A percentile compares a stretch with the other conserved stretches of the same genome.
Conservation (phyloP, 495 filamentous ascomycete species). For the Aspergillus coremiiformis region DNA sequence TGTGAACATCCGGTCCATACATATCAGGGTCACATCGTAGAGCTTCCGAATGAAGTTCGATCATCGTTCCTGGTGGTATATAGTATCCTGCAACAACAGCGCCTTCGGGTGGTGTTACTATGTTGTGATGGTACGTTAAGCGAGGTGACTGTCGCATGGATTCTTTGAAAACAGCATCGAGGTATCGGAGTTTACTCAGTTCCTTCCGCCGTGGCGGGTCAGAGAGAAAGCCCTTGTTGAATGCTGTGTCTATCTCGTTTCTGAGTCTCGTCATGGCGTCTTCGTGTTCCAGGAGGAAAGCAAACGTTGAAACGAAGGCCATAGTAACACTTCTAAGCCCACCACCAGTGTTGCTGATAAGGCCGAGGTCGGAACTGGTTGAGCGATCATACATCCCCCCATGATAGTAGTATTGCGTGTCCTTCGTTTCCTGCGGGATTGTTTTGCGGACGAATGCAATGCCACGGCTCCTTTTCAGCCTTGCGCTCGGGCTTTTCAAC, state of each 20-base stretch:
- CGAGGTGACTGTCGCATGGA: conserved; percentile 23
- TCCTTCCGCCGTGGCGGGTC: conserved; percentile 8
- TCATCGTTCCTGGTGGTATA: conserved; percentile 19
- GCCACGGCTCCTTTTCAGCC: conserved; percentile 8
- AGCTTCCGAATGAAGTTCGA: conserved; percentile 19
- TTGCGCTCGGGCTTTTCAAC: conserved; percentile 2
- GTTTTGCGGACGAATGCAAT: not conserved
- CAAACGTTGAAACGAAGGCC: conserved; percentile 7
- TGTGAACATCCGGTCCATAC: conserved; percentile 41
- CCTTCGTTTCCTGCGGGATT: not conserved
- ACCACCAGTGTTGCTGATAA: not conserved
- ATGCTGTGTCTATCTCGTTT: conserved; percentile 10
- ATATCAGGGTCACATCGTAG: conserved; percentile 26
- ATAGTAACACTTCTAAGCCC: not conserved
- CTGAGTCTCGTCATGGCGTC: conserved; percentile 1
- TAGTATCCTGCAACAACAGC: conserved; percentile 12
- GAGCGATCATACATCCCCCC: not conserved
- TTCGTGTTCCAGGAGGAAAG: conserved; percentile 3
- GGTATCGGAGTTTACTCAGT: conserved; percentile 8
- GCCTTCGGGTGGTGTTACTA: conserved; percentile 16
- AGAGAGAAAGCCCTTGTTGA: not conserved
- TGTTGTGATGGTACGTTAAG: conserved; percentile 14
- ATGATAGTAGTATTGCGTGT: not conserved
- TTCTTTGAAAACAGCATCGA: conserved; percentile 28
- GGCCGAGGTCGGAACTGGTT: not conserved